Evolutionary conservation across 2,329 filamentous ascomycete species (phyloP).

Genomic region (Colletotrichum magnum): DNA sequence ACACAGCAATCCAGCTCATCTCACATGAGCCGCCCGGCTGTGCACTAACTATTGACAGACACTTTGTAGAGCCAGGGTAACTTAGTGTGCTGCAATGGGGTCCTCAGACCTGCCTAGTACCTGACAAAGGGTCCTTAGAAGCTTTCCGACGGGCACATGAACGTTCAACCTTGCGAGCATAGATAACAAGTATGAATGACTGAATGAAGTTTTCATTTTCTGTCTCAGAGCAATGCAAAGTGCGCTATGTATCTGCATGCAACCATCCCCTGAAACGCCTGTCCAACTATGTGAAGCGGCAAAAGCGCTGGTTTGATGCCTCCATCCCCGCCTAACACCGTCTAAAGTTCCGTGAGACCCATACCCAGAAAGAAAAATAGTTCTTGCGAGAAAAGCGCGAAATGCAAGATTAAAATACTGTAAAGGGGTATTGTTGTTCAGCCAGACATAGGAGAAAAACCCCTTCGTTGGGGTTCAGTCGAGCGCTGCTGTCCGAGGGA

Average conservation of each 20-base stretch:
- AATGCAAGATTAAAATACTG: conserved; percentile 41
- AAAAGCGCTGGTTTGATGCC: conserved; percentile 32
- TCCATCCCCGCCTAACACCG: conserved; percentile 35
- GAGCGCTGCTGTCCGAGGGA: conserved; percentile 6
- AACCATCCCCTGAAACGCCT: conserved; percentile 35
- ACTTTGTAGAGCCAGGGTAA: too few relatives aligned
- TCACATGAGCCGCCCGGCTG: too few relatives aligned
- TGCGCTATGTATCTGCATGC: conserved; percentile 39
- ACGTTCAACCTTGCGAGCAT: too few relatives aligned
- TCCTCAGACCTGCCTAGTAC: too few relatives aligned
- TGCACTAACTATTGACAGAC: too few relatives aligned
- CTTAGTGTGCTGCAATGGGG: too few relatives aligned
- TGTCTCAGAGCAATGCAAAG: conserved; percentile 37
- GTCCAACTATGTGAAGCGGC: conserved; percentile 25
- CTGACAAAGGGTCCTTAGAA: too few relatives aligned
- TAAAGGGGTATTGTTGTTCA: conserved; percentile 41
- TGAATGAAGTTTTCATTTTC: conserved; percentile 29
- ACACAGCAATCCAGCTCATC: too few relatives aligned
- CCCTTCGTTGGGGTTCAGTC: conserved; percentile 19
- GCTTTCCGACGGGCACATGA: too few relatives aligned
- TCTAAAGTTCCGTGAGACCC: conserved; percentile 33
- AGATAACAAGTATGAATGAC: neutral
- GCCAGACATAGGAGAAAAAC: conserved; percentile 37
- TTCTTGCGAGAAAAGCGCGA: conserved; percentile 33
- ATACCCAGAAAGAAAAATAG: conserved; percentile 18